These are phyloP conservation scores for Linum lewisii DNA, from an alignment of 345 rosid species.

Conservation along the genomic window DNA sequence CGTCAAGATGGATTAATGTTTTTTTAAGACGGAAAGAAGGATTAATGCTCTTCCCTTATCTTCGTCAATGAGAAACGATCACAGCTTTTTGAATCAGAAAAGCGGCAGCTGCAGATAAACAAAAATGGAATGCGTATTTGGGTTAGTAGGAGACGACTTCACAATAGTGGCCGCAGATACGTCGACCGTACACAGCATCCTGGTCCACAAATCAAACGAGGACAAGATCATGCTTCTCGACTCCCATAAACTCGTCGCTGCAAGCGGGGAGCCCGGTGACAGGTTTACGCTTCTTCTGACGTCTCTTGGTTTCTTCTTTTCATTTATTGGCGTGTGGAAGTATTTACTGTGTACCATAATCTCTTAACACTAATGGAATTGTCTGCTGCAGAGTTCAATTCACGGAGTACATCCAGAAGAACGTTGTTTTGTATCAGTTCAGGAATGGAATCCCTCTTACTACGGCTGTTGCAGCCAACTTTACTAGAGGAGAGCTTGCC, in stretches of 20 bases:
- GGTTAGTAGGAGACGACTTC: slow-evolving; percentile 82
- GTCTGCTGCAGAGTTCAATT: slow-evolving; percentile 64
- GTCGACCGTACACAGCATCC: slow-evolving; percentile 84
- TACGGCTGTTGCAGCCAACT: slow-evolving; percentile 81
- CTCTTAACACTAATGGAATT: not conserved
- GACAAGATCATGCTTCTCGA: slow-evolving; percentile 97
- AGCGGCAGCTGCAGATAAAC: not conserved
- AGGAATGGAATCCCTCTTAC: slow-evolving; percentile 90
- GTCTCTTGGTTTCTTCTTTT: not conserved
- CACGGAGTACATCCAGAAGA: slow-evolving; percentile 94
- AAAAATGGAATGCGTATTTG: slow-evolving; percentile 90
- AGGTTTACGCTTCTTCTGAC: slow-evolving; percentile 23
- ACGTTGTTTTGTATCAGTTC: slow-evolving; percentile 84
- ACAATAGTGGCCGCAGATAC: slow-evolving; percentile 77
- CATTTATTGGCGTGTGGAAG: no score
- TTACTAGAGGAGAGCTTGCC: slow-evolving; percentile 91
- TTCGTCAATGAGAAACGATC: not conserved
- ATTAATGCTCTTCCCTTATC: not conserved
- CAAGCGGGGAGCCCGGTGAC: slow-evolving; percentile 96
- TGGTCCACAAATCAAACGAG: slow-evolving; percentile 86
- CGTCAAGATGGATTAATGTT: not conserved
- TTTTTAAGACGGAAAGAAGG: no score
- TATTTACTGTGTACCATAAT: not conserved
- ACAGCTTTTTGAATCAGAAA: not conserved
- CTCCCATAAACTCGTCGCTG: slow-evolving; percentile 91